Evolutionary conservation across 805 yeast species (phyloP).

Genomic region (Starmerella stigmatis): DNA sequence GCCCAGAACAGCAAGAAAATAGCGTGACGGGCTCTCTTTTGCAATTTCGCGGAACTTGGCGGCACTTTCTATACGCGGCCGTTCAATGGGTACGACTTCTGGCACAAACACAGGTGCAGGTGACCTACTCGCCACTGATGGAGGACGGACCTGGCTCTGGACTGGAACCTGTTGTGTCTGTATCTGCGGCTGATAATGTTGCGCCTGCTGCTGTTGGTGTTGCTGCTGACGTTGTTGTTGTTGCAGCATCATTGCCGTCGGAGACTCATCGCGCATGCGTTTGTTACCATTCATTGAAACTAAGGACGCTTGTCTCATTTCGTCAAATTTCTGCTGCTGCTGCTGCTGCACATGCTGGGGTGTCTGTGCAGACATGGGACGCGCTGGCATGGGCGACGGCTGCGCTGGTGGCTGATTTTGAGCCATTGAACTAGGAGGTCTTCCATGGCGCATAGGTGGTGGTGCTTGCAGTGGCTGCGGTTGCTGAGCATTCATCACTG

Average conservation of each 20-base stretch:
- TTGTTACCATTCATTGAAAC: slow-evolving; percentile 12
- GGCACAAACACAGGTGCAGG: slow-evolving; percentile 11
- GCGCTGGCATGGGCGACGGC: neutral
- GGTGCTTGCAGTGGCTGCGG: no score
- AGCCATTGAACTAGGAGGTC: neutral
- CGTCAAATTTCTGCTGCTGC: slow-evolving; percentile 27
- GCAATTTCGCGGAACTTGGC: slow-evolving; percentile 27
- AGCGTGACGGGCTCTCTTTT: slow-evolving; percentile 27
- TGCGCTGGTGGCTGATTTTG: neutral
- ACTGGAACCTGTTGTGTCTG: slow-evolving; percentile 26
- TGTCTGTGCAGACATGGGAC: neutral
- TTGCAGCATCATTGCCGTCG: slow-evolving; percentile 29
- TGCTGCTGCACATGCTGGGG: neutral
- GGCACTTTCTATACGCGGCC: slow-evolving; percentile 22
- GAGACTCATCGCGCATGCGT: slow-evolving; percentile 2
- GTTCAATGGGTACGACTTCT: slow-evolving; percentile 14
- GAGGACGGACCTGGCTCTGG: slow-evolving; percentile 18
- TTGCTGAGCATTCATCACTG: neutral
- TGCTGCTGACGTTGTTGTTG: slow-evolving; percentile 10
- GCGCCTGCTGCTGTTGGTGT: slow-evolving; percentile 17
- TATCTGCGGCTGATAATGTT: slow-evolving; percentile 24
- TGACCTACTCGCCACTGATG: neutral
- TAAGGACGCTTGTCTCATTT: slow-evolving; percentile 51
- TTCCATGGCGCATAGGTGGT: neutral
- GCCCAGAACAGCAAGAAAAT: slow-evolving; percentile 29